Conservation (phyloP, 2,329 filamentous ascomycete genomes). For the Apiospora koreana region DNA sequence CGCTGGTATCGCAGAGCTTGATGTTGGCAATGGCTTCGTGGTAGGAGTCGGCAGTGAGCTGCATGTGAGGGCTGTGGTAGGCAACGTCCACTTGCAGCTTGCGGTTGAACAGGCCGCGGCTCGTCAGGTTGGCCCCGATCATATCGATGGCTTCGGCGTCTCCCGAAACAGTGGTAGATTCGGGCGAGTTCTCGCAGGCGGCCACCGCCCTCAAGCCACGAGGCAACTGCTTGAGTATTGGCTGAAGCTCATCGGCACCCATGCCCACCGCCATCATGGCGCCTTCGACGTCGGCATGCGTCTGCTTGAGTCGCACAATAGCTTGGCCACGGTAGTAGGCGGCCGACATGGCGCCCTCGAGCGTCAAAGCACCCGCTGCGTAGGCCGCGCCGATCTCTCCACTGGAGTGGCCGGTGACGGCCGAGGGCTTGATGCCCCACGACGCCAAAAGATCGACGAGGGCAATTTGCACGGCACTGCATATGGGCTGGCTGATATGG, state of each 20-base stretch:
- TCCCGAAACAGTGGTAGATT: slow-evolving; percentile 24
- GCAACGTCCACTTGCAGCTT: slow-evolving; percentile 26
- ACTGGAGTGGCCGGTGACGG: slow-evolving; percentile 29
- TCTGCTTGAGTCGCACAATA: slow-evolving; percentile 38
- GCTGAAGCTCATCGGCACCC: slow-evolving; percentile 38
- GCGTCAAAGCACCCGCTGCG: slow-evolving; percentile 28
- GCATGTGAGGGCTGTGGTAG: slow-evolving; percentile 29
- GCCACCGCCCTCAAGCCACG: slow-evolving; percentile 25
- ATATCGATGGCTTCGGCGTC: slow-evolving; percentile 24
- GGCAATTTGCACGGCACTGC: slow-evolving; percentile 43
- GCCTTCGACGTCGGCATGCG: slow-evolving; percentile 40
- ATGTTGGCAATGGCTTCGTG: slow-evolving; percentile 18
- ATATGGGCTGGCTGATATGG: slow-evolving; percentile 36
- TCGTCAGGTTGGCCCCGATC: slow-evolving; percentile 21
- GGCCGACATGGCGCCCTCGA: slow-evolving; percentile 25
- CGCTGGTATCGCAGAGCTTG: slow-evolving; percentile 15
- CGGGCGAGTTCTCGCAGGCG: slow-evolving; percentile 28
- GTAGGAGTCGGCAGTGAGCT: slow-evolving; percentile 26
- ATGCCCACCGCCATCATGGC: slow-evolving; percentile 56
- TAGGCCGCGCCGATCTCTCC: slow-evolving; percentile 27
- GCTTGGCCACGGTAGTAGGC: slow-evolving; percentile 41
- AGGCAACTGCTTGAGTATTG: slow-evolving; percentile 23
- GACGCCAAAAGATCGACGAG: slow-evolving; percentile 38
- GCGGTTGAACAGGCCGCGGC: slow-evolving; percentile 22
- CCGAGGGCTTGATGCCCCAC: slow-evolving; percentile 28